Conservation (phyloP, 2,329 filamentous ascomycete genomes). For the Paracamarosporium sp. region DNA sequence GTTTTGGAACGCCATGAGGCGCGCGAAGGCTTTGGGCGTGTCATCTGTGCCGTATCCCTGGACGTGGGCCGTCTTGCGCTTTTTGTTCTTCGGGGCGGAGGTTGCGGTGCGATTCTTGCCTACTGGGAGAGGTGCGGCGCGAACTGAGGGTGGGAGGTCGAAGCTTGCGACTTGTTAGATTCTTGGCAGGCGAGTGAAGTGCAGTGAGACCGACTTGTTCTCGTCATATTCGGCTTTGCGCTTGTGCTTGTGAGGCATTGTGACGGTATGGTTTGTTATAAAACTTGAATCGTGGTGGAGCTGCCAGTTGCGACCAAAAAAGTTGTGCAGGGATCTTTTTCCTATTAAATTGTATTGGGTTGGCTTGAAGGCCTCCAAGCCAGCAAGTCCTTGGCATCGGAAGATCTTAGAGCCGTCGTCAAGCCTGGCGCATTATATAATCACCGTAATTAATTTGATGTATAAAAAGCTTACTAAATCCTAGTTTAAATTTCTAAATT, state of each 20-base stretch:
- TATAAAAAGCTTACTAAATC: too few species aligned
- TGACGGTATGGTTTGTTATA: slow-evolving; percentile 7
- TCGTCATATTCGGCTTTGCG: slow-evolving; percentile 59
- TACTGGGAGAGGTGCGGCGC: slow-evolving; percentile 66
- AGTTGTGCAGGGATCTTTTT: slow-evolving; percentile 7
- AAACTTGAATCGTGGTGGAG: slow-evolving; percentile 2
- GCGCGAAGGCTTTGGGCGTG: slow-evolving; percentile 84
- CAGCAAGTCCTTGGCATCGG: too few species aligned
- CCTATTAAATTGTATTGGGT: too few species aligned
- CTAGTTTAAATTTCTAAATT: too few species aligned
- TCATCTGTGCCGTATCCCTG: slow-evolving; percentile 71
- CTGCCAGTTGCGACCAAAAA: slow-evolving; percentile 1
- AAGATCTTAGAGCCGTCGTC: too few species aligned
- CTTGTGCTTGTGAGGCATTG: slow-evolving; percentile 89
- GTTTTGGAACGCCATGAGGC: slow-evolving; percentile 77
- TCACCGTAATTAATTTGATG: too few species aligned
- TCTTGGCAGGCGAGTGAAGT: slow-evolving; percentile 6
- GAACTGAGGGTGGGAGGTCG: slow-evolving; percentile 66
- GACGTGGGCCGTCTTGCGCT: slow-evolving; percentile 50
- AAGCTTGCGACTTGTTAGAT: slow-evolving; percentile 56
- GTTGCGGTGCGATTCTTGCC: slow-evolving; percentile 52
- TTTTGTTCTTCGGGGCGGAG: slow-evolving; percentile 39
- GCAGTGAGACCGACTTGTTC: slow-evolving; percentile 36
- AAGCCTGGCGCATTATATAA: too few species aligned
- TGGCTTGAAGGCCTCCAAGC: too few species aligned